Evolutionary conservation across 345 rosid genomes (phyloP), one percentile per base, ranked within the genome.

Genomic region (Populus nigra): DNA sequence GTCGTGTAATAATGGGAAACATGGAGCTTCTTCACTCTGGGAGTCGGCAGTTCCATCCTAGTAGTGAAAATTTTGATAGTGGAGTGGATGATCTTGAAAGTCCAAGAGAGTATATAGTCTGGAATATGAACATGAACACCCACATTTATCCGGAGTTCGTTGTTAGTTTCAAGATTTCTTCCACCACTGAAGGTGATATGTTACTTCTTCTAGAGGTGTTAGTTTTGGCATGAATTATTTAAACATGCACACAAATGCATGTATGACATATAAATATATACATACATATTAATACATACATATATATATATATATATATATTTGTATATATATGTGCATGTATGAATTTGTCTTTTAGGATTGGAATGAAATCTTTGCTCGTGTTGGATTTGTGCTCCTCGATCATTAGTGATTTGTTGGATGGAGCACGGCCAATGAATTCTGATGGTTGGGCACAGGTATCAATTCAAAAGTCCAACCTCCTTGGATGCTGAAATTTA

Each of bases 1-100:
- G 98, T 67, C 94, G 94, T 79, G 93, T 94, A 70, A 90, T 96
- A 81, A 78, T 94, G 97, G 99, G 99, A 75, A 92, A 85, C 16
- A 88, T 90, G 89, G 99, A 94, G 85, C 88, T 72, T 76, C 82
- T 96, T 73, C 74, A 80, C 69, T 84, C 88, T 82, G 95, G 90
- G 77, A 87, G 85, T 67, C 80, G 70, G 6, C 93, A 89, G 74
- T 87, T 74, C 72, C 88, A 83, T 82, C 93, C 98, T 65, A 90
- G 93, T 63, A 88, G 87, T 59, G 87, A 84, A 76, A 84, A 85
- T 38, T 88, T 86, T 83, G 99, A 96, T 83, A 94, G 89, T 63
- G 99, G 97, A 65, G 97, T 89, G 0, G 99, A 96, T 80, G 85
- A 92, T 83, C 82, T 90, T 47, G 88, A 85, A 76, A 88, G 86